Evolutionary conservation across 1,284 basidiomycete genomes (phyloP), one percentile per base, ranked within the genome.

Genomic region (Pascua guehoae): DNA sequence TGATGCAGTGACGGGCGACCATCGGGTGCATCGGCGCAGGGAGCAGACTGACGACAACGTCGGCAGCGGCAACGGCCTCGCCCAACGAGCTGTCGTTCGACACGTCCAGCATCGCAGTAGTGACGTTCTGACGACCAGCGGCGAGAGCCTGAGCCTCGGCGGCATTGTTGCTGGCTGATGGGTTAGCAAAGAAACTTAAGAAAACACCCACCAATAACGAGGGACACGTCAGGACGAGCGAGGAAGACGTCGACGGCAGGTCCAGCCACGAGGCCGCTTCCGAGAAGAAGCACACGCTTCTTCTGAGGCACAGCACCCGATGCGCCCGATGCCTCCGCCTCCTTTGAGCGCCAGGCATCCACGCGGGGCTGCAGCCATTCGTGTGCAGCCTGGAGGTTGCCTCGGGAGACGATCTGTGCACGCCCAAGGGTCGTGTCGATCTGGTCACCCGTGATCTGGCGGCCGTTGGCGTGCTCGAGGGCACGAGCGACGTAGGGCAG

Each of bases 221-320:
- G 75, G 51, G 85, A 79, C 0, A 91, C 77, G 62, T 89, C 87
- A 0, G 67, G 62, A 47, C 81, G 75, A 65, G 80, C 73, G 69
- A 83, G 78, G 50, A 94, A 83, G 69, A 88, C 84, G 59, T 88
- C 84, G 8, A 91, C 86, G 9, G 87, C 87, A 12, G 91, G 91
- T 4, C 86, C 86, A 12, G 91, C 89, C 18, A 94, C 93, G 85
- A 94, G 92, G 16, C 93, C 94, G 54, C 88, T 90, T 11, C 93
- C 93, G 5, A 96, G 81, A 63, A 97, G 80, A 36, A 97, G 76
- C 0, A 94, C 81, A 64, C 81, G 85, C 77, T 87, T 88, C 79
- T 85, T 85, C 49, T 54, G 46, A 12, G 57, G 48, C 11, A 47
- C n/a, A 4, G 46, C 56, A 48, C 36, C 16, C 38, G 49, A 47